These are phyloP conservation scores for Leccinellum albellum DNA, from an alignment of 768 basidiomycete genomes.

Conservation along the genomic window DNA sequence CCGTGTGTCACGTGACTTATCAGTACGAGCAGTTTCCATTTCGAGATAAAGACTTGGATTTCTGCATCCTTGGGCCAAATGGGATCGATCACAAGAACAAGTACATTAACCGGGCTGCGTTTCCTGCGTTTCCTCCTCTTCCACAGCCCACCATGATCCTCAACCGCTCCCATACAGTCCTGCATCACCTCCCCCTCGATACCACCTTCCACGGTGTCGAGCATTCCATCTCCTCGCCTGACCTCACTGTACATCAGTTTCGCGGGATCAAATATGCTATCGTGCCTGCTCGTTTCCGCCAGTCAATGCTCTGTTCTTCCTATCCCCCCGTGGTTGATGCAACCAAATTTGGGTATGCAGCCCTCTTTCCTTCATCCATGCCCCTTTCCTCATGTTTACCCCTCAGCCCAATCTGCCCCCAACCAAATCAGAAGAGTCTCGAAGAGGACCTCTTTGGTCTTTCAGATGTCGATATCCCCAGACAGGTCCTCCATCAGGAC, in stretches of 20 bases:
- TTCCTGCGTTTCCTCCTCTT: neutral
- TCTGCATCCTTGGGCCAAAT: constrained; percentile 14
- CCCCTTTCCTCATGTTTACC: constrained; percentile 2
- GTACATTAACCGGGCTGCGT: constrained; percentile 6
- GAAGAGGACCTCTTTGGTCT: constrained; percentile 66
- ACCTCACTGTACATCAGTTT: constrained; percentile 62
- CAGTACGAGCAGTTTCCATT: constrained; percentile 19
- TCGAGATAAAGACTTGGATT: constrained; percentile 19
- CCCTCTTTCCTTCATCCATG: constrained; percentile 6
- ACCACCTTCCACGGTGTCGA: constrained; percentile 66
- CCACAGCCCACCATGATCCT: constrained; percentile 24
- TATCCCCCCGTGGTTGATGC: constrained; percentile 61
- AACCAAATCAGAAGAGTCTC: constrained; percentile 43
- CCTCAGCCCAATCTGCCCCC: constrained; percentile 72
- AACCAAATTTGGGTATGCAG: constrained; percentile 58
- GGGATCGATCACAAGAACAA: constrained; percentile 24
- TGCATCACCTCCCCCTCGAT: constrained; percentile 53
- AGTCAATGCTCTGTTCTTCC: constrained; percentile 56
- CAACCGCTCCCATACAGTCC: constrained; percentile 24
- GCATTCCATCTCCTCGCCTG: constrained; percentile 56
- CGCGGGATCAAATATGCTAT: constrained; percentile 76
- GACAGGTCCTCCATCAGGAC: constrained; percentile 55
- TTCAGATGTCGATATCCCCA: constrained; percentile 47
- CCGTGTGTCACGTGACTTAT: constrained; percentile 27
- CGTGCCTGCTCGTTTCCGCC: constrained; percentile 71